A percentile compares a stretch with the other conserved stretches of the same genome.
phyloP scores from a whole-genome alignment of 2,329 filamentous ascomycete genomes.

The Diaporthe amygdali region DNA sequence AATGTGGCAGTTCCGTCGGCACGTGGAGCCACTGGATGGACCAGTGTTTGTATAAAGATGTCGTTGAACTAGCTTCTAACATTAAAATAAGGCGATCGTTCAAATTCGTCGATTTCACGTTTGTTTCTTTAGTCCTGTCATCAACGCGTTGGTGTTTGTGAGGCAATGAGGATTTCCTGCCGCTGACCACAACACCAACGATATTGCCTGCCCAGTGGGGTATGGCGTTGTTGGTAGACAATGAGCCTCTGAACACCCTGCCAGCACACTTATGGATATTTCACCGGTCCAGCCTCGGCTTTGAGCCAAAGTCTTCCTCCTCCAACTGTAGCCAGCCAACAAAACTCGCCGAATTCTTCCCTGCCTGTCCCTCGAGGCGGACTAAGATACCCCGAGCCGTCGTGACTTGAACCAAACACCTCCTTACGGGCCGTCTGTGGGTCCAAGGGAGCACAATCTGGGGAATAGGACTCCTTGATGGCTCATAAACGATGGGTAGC shows the following conservation, averaged over 20 bases:
- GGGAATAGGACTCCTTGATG: not conserved
- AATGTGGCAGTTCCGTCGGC: not conserved
- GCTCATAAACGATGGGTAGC: slow-evolving; percentile 1
- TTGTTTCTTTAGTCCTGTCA: not conserved
- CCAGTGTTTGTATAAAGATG: not conserved
- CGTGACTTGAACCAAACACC: not conserved
- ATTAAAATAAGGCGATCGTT: not conserved
- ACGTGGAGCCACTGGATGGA: not conserved
- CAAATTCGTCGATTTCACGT: not conserved
- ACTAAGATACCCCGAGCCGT: not conserved
- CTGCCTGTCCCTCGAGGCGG: not conserved
- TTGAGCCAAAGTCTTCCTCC: not conserved
- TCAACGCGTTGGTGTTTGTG: not conserved
- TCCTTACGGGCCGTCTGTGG: not conserved
- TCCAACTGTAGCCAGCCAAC: not conserved
- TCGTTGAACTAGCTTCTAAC: not conserved
- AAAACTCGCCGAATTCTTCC: slow-evolving; percentile 1
- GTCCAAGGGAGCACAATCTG: slow-evolving; percentile 8
- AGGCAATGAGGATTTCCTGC: not conserved
- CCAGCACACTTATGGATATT: slow-evolving; percentile 12
- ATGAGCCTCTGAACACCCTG: not conserved
- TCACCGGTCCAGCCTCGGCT: not conserved
- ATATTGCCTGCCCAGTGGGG: not conserved
- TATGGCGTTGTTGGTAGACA: not conserved
- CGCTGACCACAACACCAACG: not conserved